Conservation (phyloP, 2,329 filamentous ascomycete genomes). For the Penicillium italicum region DNA sequence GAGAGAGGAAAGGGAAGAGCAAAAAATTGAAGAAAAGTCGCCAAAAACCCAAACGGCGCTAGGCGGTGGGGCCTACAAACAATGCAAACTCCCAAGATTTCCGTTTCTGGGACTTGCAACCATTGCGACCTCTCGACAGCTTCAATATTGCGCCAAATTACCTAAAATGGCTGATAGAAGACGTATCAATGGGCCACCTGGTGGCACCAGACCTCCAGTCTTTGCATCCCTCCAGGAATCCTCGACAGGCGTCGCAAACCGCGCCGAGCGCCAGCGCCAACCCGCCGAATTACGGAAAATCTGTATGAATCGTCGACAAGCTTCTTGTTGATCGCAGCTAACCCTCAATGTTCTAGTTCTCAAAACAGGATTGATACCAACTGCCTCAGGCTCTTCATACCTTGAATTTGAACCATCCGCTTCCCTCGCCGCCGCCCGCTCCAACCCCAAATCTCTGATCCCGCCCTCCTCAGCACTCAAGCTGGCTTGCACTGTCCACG, state of each 20-base stretch:
- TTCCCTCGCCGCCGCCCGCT: slow-evolving; percentile 43
- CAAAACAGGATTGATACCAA: slow-evolving; percentile 87
- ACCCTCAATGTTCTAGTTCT: slow-evolving; percentile 58
- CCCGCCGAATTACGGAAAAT: slow-evolving; percentile 76
- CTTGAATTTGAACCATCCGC: slow-evolving; percentile 50
- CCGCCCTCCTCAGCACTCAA: slow-evolving; percentile 69
- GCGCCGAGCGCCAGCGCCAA: slow-evolving; percentile 53
- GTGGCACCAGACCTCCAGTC: slow-evolving; percentile 69
- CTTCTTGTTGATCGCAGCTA: slow-evolving; percentile 8
- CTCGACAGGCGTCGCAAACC: slow-evolving; percentile 50
- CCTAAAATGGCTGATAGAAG: slow-evolving; percentile 61
- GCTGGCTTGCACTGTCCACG: slow-evolving; percentile 88
- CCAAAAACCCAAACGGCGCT: slow-evolving; percentile 20
- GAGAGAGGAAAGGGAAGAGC: slow-evolving; percentile 17
- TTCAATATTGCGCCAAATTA: slow-evolving; percentile 10
- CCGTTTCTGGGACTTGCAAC: slow-evolving; percentile 27
- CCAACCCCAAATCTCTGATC: slow-evolving; percentile 47
- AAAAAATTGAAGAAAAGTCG: slow-evolving; percentile 16
- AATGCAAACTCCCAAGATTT: slow-evolving; percentile 40
- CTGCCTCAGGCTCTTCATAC: slow-evolving; percentile 86
- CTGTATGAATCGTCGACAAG: slow-evolving; percentile 57
- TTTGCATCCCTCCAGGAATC: slow-evolving; percentile 53
- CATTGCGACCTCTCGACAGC: slow-evolving; percentile 7
- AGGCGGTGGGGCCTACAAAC: slow-evolving; percentile 33
- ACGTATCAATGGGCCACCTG: slow-evolving; percentile 82